A percentile compares a stretch with the other conserved stretches of the same genome.
phyloP scores from a whole-genome alignment of 805 yeast genomes.

The Cyberlindnera meyerae region DNA sequence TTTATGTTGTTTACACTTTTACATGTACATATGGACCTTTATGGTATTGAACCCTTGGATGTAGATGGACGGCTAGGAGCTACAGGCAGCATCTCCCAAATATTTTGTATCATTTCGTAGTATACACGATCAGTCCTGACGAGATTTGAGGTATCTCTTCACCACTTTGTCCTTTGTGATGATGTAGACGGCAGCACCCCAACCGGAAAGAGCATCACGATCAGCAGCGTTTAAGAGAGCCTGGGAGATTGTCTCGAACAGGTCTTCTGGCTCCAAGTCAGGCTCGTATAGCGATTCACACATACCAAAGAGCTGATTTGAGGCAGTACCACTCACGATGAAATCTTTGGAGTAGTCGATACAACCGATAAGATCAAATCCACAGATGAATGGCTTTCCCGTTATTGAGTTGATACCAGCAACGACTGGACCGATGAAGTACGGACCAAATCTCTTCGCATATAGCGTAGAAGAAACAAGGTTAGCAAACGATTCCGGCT shows the following conservation, averaged over 20 bases:
- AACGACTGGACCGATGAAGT: slow-evolving; percentile 93
- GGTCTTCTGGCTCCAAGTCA: slow-evolving; percentile 85
- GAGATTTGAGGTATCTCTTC: slow-evolving; percentile 82
- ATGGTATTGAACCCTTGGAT: too few species aligned
- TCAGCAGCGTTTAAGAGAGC: slow-evolving; percentile 92
- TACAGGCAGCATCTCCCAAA: too few species aligned
- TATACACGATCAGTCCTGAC: slow-evolving; percentile 65
- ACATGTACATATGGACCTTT: background rate
- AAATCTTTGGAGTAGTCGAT: slow-evolving; percentile 93
- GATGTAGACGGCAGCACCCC: slow-evolving; percentile 96
- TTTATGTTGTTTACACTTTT: background rate
- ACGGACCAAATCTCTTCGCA: slow-evolving; percentile 92
- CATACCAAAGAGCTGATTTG: slow-evolving; percentile 98
- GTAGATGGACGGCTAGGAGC: too few species aligned
- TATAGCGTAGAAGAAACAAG: slow-evolving; percentile 86
- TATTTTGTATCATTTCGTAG: background rate
- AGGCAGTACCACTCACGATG: slow-evolving; percentile 91
- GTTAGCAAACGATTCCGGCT: slow-evolving; percentile 91
- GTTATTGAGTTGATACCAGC: slow-evolving; percentile 89
- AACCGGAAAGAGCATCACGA: slow-evolving; percentile 95
- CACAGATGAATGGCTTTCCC: slow-evolving; percentile 84
- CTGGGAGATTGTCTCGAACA: slow-evolving; percentile 93
- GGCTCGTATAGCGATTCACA: slow-evolving; percentile 97
- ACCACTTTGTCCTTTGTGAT: slow-evolving; percentile 88
- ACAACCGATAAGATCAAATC: slow-evolving; percentile 95